Conservation (phyloP, 352 stramenopile genomes). For the Plasmopara halstedii region DNA sequence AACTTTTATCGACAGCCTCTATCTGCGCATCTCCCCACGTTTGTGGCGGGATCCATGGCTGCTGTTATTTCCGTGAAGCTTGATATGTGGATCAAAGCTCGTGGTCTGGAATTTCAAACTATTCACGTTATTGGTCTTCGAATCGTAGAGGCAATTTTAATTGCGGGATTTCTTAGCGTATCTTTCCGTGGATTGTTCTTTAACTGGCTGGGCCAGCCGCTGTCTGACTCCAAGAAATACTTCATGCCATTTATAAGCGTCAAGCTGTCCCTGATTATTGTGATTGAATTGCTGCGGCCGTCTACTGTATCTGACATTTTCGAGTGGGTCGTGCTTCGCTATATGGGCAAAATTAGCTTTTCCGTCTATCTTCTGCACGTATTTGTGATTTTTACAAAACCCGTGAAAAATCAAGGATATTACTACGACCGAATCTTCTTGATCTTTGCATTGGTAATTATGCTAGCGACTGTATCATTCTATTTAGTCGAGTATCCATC, state of each 20-base stretch:
- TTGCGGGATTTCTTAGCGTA: background rate
- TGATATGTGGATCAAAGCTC: background rate
- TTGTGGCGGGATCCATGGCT: background rate
- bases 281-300: conserved; percentile 14
- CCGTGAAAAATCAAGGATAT: background rate
- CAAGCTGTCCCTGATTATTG: conserved; percentile 17
- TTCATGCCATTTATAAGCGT: background rate
- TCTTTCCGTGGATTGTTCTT: background rate
- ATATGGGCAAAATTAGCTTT: conserved; percentile 6
- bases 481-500: background rate
- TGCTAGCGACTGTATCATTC: background rate
- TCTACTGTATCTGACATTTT: conserved; percentile 14
- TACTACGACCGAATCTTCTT: background rate
- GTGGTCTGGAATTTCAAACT: background rate
- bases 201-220: background rate
- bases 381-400: background rate
- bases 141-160: background rate
- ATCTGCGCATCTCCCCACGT: background rate
- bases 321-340: conserved; percentile 24
- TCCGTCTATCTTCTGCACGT: background rate
- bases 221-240: background rate
- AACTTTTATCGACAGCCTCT: background rate
- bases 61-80: background rate
- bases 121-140: background rate
- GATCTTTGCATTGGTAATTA: background rate